Evolutionary conservation across 345 rosid genomes (phyloP), one percentile per base, ranked within the genome.

Genomic region (Sisymbrium irio): DNA sequence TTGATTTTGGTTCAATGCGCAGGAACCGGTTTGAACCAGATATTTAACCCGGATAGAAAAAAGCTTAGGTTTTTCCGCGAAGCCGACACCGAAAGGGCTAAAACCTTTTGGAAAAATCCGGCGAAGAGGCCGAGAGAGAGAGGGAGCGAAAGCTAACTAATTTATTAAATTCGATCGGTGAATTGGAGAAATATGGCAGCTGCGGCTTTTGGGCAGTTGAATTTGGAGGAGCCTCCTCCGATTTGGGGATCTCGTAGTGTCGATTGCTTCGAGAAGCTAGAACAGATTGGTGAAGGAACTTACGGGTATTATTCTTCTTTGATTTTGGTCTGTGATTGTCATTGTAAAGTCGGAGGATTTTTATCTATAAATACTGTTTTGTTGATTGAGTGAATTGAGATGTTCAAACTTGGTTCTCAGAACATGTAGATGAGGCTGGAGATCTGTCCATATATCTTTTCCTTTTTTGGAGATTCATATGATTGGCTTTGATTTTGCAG

Each of bases 281-380:
- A 90, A 76, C 97, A 88, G 78, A 87, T 90, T 79, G 91, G 97
- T 25, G 94, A 90, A 82, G 97, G 97, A 55, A 90, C 97, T 71
- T 90, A 90, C 56, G 94, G 97, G 94, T 88, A 67, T 1, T 25
- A 15, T 51, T 22, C 67, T 51, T 39, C 36, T 22, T 19, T 41
- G 27, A 33, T 77, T 62, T 27, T 6, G 27, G 10, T n/a, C 27
- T 42, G 30, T 11, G 17, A 19, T 40, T 72, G 8, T 5, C 17
- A 28, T 30, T 49, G 13, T 51, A 0, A 47, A 17, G 18, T 62
- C 22, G 1, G 55, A 28, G 9, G 28, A 18, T 51, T 27, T 27
- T 35, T 2, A 35, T 35, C 37, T 7, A 7, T 35, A 7, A 35
- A 35, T 69, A 22, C 44, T 14, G 61, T 15, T 42, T 62, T 30